Evolutionary conservation across 495 filamentous ascomycete species (phyloP), one percentile per base, ranked within the genome.

Genomic region (Penicillium goetzii): DNA sequence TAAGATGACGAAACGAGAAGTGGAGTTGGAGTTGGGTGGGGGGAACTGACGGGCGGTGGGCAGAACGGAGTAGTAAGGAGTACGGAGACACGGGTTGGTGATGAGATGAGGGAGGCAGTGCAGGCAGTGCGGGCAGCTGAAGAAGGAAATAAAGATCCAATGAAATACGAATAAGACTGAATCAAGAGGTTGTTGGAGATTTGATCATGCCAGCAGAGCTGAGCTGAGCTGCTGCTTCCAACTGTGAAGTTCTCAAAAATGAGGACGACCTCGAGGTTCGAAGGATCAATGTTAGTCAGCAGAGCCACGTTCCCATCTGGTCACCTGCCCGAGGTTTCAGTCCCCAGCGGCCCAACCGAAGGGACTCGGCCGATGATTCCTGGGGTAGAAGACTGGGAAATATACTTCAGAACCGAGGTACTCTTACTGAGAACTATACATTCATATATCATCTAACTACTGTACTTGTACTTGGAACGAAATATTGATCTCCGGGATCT

Each of bases 1-100:
- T 58, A 61, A 49, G 67, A 69, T 69, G 68, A 70, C 68, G 61
- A 63, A 67, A 70, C 60, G 58, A 58, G 61, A 59, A 53, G 56
- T 56, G 30, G 28, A 49, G 49, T 34, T 33, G 61, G 60, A 34
- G 36, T 26, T 32, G 6, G 30, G 23, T 9, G 53, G 33, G 23
- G 26, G 21, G 17, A 43, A 40, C 6, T 25, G 15, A 2, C 9
- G 36, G 33, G 23, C 55, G 34, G 23, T 60, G 30, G 30, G 9
- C 30, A 32, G n/a, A n/a, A n/a, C n/a, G n/a, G n/a, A 32, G 30
- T 30, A 30, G 28, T 30, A 2, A 30, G 6, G n/a, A n/a, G n/a
- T n/a, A 49, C 50, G 58, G 56, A 8, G 23, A 41, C 34, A 56
- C 28, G 25, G 12, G 47, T 50, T 36, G 52, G 33, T 6, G 32